Conservation (phyloP, 257 asterid species). For the Ocimum tenuiflorum region DNA sequence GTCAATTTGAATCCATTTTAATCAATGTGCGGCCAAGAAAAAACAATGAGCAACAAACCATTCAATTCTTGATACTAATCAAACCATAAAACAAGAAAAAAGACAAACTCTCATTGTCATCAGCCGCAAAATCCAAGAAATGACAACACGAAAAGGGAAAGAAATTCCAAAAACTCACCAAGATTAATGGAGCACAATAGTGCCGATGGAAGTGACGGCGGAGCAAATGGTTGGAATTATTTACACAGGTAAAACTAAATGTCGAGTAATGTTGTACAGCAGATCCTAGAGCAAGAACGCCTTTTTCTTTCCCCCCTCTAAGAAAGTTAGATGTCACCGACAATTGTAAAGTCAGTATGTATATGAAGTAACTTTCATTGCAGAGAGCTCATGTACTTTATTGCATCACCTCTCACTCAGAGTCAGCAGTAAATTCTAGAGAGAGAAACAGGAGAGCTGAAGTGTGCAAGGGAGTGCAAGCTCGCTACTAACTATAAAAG, state of each 20-base stretch:
- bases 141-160: not conserved
- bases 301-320: not conserved
- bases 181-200: not conserved
- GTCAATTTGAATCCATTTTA: not conserved
- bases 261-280: slow-evolving; percentile 16
- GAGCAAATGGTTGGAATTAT: slow-evolving; percentile 18
- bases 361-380: not conserved
- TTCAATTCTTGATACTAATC: slow-evolving; percentile 1
- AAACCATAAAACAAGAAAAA: not conserved
- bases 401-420: not conserved
- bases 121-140: slow-evolving; percentile 7
- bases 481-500: no score
- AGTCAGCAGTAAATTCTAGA: slow-evolving; percentile 13
- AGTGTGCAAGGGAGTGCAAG: not conserved
- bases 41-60: not conserved
- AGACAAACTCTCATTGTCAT: not conserved
- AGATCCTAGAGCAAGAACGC: not conserved
- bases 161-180: slow-evolving; percentile 19
- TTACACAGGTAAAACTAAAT: not conserved
- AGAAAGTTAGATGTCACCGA: slow-evolving; percentile 20
- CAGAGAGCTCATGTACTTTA: slow-evolving; percentile 7
- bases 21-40: slow-evolving; percentile 12
- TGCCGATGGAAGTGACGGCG: slow-evolving; percentile 10
- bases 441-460: slow-evolving; percentile 3
- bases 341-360: slow-evolving; percentile 5